Base-by-base conservation (phyloP, 2,329 filamentous ascomycete genomes). In the Pezicula carpinea region DNA sequence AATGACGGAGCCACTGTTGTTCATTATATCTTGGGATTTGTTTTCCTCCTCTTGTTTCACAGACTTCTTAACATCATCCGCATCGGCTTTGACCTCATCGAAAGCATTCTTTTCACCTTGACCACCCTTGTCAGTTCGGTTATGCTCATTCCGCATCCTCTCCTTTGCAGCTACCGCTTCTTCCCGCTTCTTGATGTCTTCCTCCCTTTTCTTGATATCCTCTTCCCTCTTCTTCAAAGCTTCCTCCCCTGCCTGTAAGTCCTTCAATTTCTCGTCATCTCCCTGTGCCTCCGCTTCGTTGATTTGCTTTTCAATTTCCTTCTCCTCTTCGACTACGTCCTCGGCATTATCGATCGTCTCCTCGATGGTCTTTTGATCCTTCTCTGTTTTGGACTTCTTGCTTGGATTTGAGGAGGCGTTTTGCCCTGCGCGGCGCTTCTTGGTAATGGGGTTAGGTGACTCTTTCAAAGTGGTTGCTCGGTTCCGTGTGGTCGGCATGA, bases 1-100 rank as follows among this genome's bases (percentile, higher is more conserved):
- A 6, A 65, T 48, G 17, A 60, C 53, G 39, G 52, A 52, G 0
- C 48, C 36, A n/a, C 51, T 56, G 38, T 59, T 61, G 15, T 46
- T 33, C 18, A 55, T 52, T 35, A 60, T 56, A 10, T 66, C 40
- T 55, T 63, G 57, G 14, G 49, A 54, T 21, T 62, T 57, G 5
- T 53, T 40, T 1, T 56, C 50, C 29, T 57, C 53, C 8, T 58
- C 48, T 21, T 58, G 48, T 18, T 62, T 48, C 11, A 45, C 45
- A 34, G 43, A 51, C 42, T 60, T 41, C 35, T 63, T 58, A 13
- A 59, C 57, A 18, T 56, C 50, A 13, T 36, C 46, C 11, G 47
- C 38, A 48, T 62, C 59, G 31, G 62, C 60, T 39, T 60, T 59
- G 44, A 64, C 63, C 34, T 63, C 55, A 15, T 64, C 61, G 45